phyloP scores from a whole-genome alignment of 1,139 yeast species.

The Pichia sp. region DNA sequence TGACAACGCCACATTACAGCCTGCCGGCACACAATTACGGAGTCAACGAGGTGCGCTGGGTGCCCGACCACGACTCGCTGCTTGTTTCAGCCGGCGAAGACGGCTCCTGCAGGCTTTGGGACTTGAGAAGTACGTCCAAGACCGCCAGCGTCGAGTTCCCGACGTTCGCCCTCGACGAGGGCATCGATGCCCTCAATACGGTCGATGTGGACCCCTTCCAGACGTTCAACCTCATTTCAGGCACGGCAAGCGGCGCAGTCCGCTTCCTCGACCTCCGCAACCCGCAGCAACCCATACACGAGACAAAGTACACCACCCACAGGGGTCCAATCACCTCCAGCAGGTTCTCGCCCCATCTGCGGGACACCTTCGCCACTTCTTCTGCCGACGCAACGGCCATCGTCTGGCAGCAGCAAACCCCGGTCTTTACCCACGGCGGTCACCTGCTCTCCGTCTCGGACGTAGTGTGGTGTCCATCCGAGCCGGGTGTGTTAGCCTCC shows the following conservation, averaged over 20 bases:
- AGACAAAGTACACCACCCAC: conserved; percentile 34
- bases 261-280: conserved; percentile 8
- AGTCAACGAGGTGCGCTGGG: conserved; percentile 61
- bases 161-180: neutral
- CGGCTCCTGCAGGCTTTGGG: conserved; percentile 46
- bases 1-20: conserved; percentile 19
- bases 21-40: conserved; percentile 37
- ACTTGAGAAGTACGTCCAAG: conserved; percentile 37
- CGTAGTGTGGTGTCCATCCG: conserved; percentile 78
- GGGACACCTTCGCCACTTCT: conserved; percentile 63
- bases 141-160: conserved; percentile 3
- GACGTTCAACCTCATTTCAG: conserved; percentile 16
- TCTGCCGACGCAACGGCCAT: conserved; percentile 69
- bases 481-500: conserved; percentile 74
- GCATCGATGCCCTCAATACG: conserved; percentile 44
- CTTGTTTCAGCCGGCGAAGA: conserved; percentile 57
- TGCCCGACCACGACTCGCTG: conserved; percentile 53
- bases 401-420: conserved; percentile 53
- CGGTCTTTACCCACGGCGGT: conserved; percentile 79
- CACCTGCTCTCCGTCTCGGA: conserved; percentile 88
- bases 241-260: conserved; percentile 11
- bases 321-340: conserved; percentile 60
- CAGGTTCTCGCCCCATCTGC: conserved; percentile 71
- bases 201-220: conserved; percentile 36
- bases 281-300: neutral